Base-by-base conservation (phyloP, 2,329 filamentous ascomycete species). In the Mycosphaerelloides madeirae region DNA sequence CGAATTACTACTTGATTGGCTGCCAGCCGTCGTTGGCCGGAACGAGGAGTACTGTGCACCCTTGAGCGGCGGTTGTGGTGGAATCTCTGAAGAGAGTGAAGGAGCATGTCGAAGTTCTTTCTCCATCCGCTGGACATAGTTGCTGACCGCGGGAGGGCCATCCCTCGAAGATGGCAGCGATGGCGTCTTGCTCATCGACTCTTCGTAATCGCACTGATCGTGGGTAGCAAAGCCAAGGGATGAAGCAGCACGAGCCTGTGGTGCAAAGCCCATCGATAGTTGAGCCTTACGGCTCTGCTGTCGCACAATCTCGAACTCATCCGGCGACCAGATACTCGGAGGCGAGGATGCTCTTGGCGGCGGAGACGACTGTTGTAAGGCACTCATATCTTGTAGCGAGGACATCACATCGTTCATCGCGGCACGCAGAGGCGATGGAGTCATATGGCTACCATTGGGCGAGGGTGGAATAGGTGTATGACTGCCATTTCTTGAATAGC, bases 371-470 rank as follows among this genome's bases (percentile, higher is more conserved):
- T 44, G 76, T 22, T 52, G 75, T 32, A 78, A 72, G 56, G 83
- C 73, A 14, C 84, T 84, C 74, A 98, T 87, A 48, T 90, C 89
- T 61, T 95, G 84, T 33, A 98, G 69, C 44, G 93, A 94, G 54
- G 93, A 88, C 81, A 97, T 96, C 3, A 98, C 90, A 65, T 94
- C 91, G 61, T 97, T 91, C 89, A 98, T 98, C 1, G 93, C 93
- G 65, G 90, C 88, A 47, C 93, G 79, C 3, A 98, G 71, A 0
- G 93, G 93, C 2, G 93, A 97, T 1, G 93, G 93, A 0, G 93
- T 98, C 59, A 65, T 65, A 19, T 61, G 58, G 41, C 54, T 61
- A 6, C 53, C 57, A 76, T 79, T 79, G 2, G 85, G 81, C 4
- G 87, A 89, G 3, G 80, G 80, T 2, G 83, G 83, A 29, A 72